Evolutionary conservation across 1,139 yeast genomes (phyloP), one percentile per base, ranked within the genome.

Genomic region (Ogataea hybrid): DNA sequence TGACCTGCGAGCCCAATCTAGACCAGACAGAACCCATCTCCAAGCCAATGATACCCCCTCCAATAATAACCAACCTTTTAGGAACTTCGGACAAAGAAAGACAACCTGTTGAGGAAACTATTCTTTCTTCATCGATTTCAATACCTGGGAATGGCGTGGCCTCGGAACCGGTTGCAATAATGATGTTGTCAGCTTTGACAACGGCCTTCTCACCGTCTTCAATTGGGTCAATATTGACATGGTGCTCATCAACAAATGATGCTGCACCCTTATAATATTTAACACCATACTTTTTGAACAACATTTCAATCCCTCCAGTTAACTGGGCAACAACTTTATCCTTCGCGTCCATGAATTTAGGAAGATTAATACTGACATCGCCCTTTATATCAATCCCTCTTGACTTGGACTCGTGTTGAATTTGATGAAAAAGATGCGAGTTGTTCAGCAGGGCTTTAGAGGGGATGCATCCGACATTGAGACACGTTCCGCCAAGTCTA

Each of bases 1-100:
- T 90, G 51, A 94, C 98, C 71, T 92, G 90, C 39, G 96, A 73
- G 37, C 99, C 99, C 59, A 94, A 74, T 70, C 98, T 82, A 46
- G 94, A 73, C 84, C 95, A 94, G 38, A 94, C 98, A 28, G 97
- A 89, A 51, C 96, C 98, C 97, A 94, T 92, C 74, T 94, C 99
- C 58, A 94, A 79, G 63, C 99, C 99, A 65, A 94, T 94, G 70
- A 94, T 92, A 76, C 99, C 98, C 70, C 97, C 99, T 67, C 99
- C 99, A 60, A 94, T 92, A 69, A 94, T 81, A 56, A 95, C 84
- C 62, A 94, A 62, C 65, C 79, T 82, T 77, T 94, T 88, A 67
- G 99, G 97, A 51, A 89, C 77, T 69, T 90, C 96, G 67, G 79
- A 77, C 58, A 94, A 76, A 33, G 84, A 70, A 46, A 94, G 73